Evolutionary conservation across 768 basidiomycete species (phyloP), one percentile per base, ranked within the genome.

Genomic region (Russula sp.): DNA sequence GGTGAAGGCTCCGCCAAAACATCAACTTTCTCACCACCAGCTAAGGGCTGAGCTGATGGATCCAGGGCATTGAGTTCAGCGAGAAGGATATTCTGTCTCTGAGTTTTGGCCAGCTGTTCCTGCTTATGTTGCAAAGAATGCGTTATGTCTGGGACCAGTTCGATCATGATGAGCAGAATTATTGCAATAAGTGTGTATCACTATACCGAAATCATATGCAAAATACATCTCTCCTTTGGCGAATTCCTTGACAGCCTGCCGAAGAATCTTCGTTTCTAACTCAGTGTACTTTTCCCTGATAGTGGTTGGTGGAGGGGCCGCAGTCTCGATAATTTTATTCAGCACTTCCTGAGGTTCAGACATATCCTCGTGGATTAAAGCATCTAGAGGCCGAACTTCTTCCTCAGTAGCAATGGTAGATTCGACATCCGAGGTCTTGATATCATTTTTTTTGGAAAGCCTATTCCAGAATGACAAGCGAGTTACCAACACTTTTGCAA

Each of bases 221-320:
- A 92, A 96, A 73, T 88, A 94, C 90, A 97, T 96, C 49, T 84
- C 87, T 11, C 92, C 93, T 67, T 87, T 90, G 14, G 81, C 78
- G 68, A 85, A 92, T 67, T 91, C 87, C 56, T 82, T 79, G 35
- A 92, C 78, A 57, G 84, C 86, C 72, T 95, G 90, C 25, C 84
- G 77, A 11, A 96, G 74, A 48, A 96, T 87, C 73, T 93, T 93
- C 35, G 81, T 79, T 68, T 97, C 94, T 9, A 97, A 74, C 67
- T 94, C 88, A 2, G 79, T 77, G 66, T 87, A 81, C 68, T 78
- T 82, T 69, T 90, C 86, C 74, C 88, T 88, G 6, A 73, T 65
- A 0, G 85, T 82, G 1, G 70, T 71, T 2, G 89, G 88, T 9
- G 84, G 72, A 47, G 86, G 83, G 0, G 87, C 85, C 3, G 83